A percentile compares a stretch with the other conserved stretches of the same genome.
These are phyloP conservation scores for Kalanchoe fedtschenkoi DNA, from an alignment of 164 flowering plant genomes.

Conservation along the genomic window DNA sequence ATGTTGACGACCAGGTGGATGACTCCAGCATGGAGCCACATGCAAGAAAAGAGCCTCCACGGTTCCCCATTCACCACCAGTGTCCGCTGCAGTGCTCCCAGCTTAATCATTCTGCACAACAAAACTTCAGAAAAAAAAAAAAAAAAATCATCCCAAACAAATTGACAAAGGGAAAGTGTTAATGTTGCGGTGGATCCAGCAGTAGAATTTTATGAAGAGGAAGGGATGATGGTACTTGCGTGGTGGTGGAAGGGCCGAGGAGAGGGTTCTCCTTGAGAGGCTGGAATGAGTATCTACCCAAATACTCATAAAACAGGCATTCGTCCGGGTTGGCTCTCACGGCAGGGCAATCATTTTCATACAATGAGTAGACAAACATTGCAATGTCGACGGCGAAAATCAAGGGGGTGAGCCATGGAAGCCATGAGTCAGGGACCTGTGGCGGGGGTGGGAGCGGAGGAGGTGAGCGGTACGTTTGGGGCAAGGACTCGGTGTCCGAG, in stretches of 20 bases:
- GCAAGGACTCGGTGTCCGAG: constrained; percentile 1
- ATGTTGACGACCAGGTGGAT: constrained; percentile 76
- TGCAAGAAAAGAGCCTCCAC: constrained; percentile 76
- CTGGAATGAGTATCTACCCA: constrained; percentile 8
- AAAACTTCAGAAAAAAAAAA: too few relatives aligned
- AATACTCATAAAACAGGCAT: constrained; percentile 3
- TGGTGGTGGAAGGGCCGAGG: constrained; percentile 9
- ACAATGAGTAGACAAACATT: constrained; percentile 7
- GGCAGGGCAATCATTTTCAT: constrained; percentile 9
- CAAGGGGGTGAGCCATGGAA: constrained; percentile 6
- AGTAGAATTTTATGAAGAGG: too few relatives aligned
- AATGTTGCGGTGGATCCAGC: too few relatives aligned
- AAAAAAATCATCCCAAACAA: neutral
- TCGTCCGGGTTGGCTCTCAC: neutral
- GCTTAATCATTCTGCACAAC: constrained; percentile 45
- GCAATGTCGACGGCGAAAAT: constrained; percentile 1
- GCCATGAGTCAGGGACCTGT: constrained; percentile 3
- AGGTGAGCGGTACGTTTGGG: neutral
- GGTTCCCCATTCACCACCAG: constrained; percentile 56
- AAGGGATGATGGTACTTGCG: constrained; percentile 4
- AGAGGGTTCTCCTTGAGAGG: constrained; percentile 8
- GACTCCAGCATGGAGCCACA: constrained; percentile 91
- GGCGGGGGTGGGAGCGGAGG: constrained; percentile 1
- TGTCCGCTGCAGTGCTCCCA: constrained; percentile 72
- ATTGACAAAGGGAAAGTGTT: neutral